Evolutionary conservation across 345 rosid species (phyloP).

Genomic region (Citrus unshiu): DNA sequence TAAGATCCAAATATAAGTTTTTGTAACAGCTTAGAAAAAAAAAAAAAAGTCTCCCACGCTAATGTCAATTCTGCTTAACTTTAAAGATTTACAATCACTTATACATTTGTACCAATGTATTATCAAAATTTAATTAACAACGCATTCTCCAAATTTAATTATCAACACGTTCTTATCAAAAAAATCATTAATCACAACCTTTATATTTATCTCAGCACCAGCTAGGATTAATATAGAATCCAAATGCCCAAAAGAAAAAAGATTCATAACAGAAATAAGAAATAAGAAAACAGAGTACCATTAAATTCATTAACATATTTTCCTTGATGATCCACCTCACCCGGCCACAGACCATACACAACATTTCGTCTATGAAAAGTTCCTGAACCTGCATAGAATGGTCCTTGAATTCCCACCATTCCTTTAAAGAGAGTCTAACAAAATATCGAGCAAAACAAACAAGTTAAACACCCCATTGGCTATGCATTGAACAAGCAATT

Average conservation of each 20-base stretch:
- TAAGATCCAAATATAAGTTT: too few relatives aligned
- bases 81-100: too few relatives aligned
- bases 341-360: slow-evolving; percentile 45
- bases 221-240: neutral
- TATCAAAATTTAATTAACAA: too few relatives aligned
- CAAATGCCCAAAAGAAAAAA: too few relatives aligned
- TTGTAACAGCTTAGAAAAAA: too few relatives aligned
- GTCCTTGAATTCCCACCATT: slow-evolving; percentile 52
- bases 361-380: slow-evolving; percentile 60
- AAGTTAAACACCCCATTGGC: neutral
- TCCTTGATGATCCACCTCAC: slow-evolving; percentile 9
- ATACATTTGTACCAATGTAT: too few relatives aligned
- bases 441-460: neutral
- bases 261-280: too few relatives aligned
- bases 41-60: too few relatives aligned
- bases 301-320: neutral
- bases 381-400: slow-evolving; percentile 54
- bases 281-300: neutral
- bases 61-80: too few relatives aligned
- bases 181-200: too few relatives aligned
- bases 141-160: too few relatives aligned
- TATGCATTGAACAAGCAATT: neutral
- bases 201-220: neutral
- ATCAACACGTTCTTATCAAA: too few relatives aligned
- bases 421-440: slow-evolving; percentile 33